Conservation (phyloP, 352 stramenopile genomes). For the Aphanomyces invadans region DNA sequence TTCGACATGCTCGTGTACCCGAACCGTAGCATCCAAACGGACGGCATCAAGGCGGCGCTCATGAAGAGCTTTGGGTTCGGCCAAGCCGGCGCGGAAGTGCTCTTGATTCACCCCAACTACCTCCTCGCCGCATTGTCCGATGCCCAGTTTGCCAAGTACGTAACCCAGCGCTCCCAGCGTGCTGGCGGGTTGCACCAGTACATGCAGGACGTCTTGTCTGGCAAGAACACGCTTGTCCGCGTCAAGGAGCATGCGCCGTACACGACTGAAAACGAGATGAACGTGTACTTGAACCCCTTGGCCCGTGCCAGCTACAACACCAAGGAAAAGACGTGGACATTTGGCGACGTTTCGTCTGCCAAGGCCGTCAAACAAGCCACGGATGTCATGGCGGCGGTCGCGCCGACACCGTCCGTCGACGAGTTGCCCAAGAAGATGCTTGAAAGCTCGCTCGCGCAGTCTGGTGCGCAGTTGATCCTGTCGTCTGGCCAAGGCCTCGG, state of each 20-base stretch:
- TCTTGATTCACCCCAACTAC: constrained; percentile 64
- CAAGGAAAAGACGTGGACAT: constrained; percentile 60
- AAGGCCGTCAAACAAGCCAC: constrained; percentile 28
- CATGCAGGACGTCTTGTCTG: constrained; percentile 60
- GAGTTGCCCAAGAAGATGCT: constrained; percentile 26
- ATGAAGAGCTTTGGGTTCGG: constrained; percentile 84
- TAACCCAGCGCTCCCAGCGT: constrained; percentile 45
- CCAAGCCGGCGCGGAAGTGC: constrained; percentile 59
- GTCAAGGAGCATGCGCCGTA: constrained; percentile 81
- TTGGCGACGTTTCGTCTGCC: constrained; percentile 40
- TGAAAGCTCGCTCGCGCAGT: constrained; percentile 6
- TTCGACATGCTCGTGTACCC: constrained; percentile 31
- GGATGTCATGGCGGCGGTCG: not conserved
- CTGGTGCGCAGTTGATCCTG: constrained; percentile 18
- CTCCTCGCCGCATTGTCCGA: constrained; percentile 48
- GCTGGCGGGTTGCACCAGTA: constrained; percentile 69
- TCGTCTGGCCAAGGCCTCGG: constrained; percentile 40
- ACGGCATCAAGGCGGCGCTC: constrained; percentile 49
- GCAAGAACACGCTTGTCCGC: constrained; percentile 66
- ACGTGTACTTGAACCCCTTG: constrained; percentile 76
- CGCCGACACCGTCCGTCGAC: not conserved
- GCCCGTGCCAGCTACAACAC: constrained; percentile 69
- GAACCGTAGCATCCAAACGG: constrained; percentile 27
- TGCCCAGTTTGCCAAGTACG: constrained; percentile 51
- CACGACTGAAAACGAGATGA: constrained; percentile 68